Evolutionary conservation across 2,329 filamentous ascomycete species (phyloP), one percentile per base, ranked within the genome.

Genomic region (Peltaster fructicola): DNA sequence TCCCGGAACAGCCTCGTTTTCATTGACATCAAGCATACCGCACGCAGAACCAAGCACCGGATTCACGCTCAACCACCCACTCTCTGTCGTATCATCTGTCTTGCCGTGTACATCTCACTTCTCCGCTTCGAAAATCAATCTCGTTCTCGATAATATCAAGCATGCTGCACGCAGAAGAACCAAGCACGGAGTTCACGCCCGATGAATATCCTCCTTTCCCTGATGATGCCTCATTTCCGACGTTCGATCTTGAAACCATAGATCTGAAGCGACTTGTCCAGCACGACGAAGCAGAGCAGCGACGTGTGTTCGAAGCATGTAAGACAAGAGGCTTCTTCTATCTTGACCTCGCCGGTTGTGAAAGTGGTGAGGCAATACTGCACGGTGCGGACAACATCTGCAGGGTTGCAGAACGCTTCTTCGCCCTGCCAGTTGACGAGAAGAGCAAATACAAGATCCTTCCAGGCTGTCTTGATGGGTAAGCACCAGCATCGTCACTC

Each of bases 291-390:
- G 36, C 34, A 13, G 54, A 56, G 23, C 35, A 47, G 31, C 40
- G 51, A 10, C 38, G 45, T 9, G 49, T 53, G 15, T 55, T 52
- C 38, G 32, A 50, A 21, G 52, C 53, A 5, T 57, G 52, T 37
- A 51, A 51, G 26, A 50, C 59, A 7, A 47, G 65, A 5, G 63
- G 63, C 2, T 67, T 68, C 44, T 67, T 67, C 45, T 67, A 68
- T 31, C 50, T 68, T 3, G 58, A 67, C 27, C 45, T 68, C 2
- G 29, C 32, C 4, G 34, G 37, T n/a, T 37, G 32, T 5, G 31
- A 40, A 10, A 31, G 37, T 23, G 45, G 44, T 29, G 31, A 42
- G 5, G 39, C 30, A 4, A 45, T 48, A 16, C 16, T 30, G 8
- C 26, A 38, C 7, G 39, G 40, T 14, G 31, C 42, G 3, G 38